A percentile compares a stretch with the other conserved stretches of the same genome.
Evolutionary conservation across 306 rosid species (phyloP).

Genomic region (Arachis stenosperma): DNA sequence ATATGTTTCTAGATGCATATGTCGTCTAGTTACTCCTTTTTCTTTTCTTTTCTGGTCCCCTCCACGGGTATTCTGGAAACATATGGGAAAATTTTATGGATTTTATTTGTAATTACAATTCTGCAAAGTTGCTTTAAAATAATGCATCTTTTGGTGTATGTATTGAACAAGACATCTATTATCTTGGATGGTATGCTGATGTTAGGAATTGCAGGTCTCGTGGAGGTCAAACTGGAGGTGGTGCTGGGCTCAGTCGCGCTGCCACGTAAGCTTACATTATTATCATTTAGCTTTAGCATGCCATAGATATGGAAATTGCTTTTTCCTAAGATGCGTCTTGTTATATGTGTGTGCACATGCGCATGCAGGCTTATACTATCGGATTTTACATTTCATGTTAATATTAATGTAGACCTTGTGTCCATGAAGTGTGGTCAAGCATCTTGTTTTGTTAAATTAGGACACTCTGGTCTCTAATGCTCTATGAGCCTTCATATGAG

Average conservation of each 20-base stretch:
- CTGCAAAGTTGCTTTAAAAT: background rate
- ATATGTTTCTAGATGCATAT: background rate
- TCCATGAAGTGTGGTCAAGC: background rate
- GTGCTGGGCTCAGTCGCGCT: slow-evolving; percentile 46
- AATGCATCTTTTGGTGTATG: background rate
- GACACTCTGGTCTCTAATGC: background rate
- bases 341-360: background rate
- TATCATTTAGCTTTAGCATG: background rate
- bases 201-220: slow-evolving; percentile 53
- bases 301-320: background rate
- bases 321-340: background rate
- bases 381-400: background rate
- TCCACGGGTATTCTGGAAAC: background rate
- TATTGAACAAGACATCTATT: background rate
- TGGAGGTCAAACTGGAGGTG: slow-evolving; percentile 47
- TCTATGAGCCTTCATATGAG: background rate
- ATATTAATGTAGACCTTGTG: background rate
- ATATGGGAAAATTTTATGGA: background rate
- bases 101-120: background rate
- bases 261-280: slow-evolving; percentile 46
- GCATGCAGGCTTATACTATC: too few relatives aligned
- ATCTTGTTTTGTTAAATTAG: background rate
- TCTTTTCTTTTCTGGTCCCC: too few relatives aligned
- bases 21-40: background rate
- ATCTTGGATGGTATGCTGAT: slow-evolving; percentile 9